A percentile compares a stretch with the other conserved stretches of the same genome.
phyloP scores from a whole-genome alignment of 805 yeast species.

The Cyberlindnera subsufficiens region DNA sequence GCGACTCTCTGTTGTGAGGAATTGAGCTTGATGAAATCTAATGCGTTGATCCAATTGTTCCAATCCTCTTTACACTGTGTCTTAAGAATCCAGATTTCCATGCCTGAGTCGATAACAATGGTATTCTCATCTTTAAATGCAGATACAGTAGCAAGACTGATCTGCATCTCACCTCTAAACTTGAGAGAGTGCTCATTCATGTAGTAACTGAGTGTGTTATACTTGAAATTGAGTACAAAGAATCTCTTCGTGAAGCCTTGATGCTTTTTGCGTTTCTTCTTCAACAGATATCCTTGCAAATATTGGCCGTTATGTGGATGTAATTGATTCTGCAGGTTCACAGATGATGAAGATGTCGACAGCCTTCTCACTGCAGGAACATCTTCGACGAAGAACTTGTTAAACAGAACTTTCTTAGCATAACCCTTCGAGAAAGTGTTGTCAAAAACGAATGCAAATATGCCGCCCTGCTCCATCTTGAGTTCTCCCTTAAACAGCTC shows the following conservation, averaged over 20 bases:
- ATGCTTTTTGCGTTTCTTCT: slow-evolving; percentile 74
- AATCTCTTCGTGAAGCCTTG: slow-evolving; percentile 86
- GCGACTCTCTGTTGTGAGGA: slow-evolving; percentile 1
- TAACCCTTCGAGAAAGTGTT: slow-evolving; percentile 85
- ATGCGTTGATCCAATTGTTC: slow-evolving; percentile 77
- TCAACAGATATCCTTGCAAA: slow-evolving; percentile 71
- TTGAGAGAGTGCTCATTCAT: slow-evolving; percentile 62
- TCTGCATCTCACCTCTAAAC: slow-evolving; percentile 88
- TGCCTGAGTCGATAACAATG: slow-evolving; percentile 85
- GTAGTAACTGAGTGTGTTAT: slow-evolving; percentile 80
- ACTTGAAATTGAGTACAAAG: slow-evolving; percentile 75
- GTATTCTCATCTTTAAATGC: slow-evolving; percentile 65
- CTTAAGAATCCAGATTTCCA: slow-evolving; percentile 88
- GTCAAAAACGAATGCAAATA: slow-evolving; percentile 86
- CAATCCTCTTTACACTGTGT: slow-evolving; percentile 63
- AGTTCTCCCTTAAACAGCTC: slow-evolving; percentile 58
- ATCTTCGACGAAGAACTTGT: slow-evolving; percentile 27
- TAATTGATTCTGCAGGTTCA: slow-evolving; percentile 17
- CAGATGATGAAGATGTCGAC: slow-evolving; percentile 16
- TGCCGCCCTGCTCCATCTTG: slow-evolving; percentile 56
- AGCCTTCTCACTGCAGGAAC: slow-evolving; percentile 8
- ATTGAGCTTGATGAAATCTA: slow-evolving; percentile 37
- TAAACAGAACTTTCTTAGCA: slow-evolving; percentile 74
- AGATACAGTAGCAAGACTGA: slow-evolving; percentile 73
- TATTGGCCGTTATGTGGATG: slow-evolving; percentile 60